These are phyloP conservation scores for Nakazawaea anatomiae DNA, from an alignment of 805 yeast genomes.

Conservation along the genomic window DNA sequence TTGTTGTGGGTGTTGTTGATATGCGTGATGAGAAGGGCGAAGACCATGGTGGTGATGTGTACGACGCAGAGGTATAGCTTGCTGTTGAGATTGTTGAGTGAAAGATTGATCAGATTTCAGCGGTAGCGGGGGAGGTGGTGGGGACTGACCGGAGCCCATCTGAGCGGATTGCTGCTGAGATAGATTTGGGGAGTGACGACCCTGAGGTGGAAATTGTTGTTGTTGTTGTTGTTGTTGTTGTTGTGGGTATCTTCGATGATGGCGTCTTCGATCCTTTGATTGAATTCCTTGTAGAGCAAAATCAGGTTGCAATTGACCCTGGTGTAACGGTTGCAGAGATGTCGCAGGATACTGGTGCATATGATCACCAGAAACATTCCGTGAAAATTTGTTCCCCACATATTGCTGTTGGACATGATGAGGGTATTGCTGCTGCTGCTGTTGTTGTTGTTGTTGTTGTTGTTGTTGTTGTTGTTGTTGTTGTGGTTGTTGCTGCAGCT, in stretches of 20 bases:
- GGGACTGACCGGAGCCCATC: not conserved
- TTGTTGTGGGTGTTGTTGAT: conserved; percentile 4
- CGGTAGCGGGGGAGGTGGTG: conserved; percentile 10
- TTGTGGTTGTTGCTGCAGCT: too few species aligned
- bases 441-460: conserved; percentile 5
- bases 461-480: too few species aligned
- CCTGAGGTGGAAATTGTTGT: not conserved
- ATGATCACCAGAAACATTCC: not conserved
- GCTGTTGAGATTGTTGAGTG: conserved; percentile 6
- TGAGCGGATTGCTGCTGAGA: not conserved
- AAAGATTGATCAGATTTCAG: conserved; percentile 4
- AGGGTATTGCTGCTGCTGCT: conserved; percentile 5
- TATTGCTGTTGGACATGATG: conserved; percentile 10
- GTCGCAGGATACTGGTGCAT: not conserved
- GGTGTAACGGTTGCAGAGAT: conserved; percentile 9
- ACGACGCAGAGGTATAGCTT: conserved; percentile 4
- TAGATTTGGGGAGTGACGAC: not conserved
- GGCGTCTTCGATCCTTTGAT: conserved; percentile 3
- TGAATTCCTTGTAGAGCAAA: not conserved
- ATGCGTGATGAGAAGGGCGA: not conserved
- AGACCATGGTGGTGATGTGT: conserved; percentile 4
- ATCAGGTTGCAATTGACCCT: conserved; percentile 5
- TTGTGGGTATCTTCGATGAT: conserved; percentile 8
- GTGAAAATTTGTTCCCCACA: not conserved
- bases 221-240: conserved; percentile 10